Evolutionary conservation across 1,139 yeast species (phyloP).

Genomic region (Blastobotrys illinoisensis): DNA sequence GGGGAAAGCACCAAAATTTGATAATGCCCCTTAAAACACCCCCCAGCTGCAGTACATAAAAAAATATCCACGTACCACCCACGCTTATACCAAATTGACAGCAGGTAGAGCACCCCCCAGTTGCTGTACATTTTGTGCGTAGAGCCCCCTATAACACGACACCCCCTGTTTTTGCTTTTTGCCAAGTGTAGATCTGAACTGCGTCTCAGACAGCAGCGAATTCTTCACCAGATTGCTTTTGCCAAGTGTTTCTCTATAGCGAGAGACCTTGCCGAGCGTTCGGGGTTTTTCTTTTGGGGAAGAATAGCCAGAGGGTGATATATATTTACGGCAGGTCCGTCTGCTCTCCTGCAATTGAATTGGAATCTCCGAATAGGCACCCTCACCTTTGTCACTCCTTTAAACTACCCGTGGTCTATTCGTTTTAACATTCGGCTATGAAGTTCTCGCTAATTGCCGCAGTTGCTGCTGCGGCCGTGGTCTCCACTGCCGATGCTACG

Average conservation of each 20-base stretch:
- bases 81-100: background rate
- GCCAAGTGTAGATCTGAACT: background rate
- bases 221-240: background rate
- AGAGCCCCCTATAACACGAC: background rate
- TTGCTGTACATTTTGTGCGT: no score
- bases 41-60: background rate
- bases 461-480: constrained; percentile 15
- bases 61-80: background rate
- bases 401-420: background rate
- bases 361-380: background rate
- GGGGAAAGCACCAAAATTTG: background rate
- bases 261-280: background rate
- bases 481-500: constrained; percentile 17
- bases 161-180: background rate
- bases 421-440: constrained; percentile 7
- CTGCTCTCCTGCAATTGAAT: background rate
- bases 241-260: background rate
- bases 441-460: constrained; percentile 12
- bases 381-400: background rate
- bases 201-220: background rate
- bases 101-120: background rate
- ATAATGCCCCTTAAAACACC: background rate
- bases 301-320: background rate
- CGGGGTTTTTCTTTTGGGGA: background rate
- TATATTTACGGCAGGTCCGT: background rate